Conservation (phyloP, 306 rosid genomes). For the Prunus mongolica region DNA sequence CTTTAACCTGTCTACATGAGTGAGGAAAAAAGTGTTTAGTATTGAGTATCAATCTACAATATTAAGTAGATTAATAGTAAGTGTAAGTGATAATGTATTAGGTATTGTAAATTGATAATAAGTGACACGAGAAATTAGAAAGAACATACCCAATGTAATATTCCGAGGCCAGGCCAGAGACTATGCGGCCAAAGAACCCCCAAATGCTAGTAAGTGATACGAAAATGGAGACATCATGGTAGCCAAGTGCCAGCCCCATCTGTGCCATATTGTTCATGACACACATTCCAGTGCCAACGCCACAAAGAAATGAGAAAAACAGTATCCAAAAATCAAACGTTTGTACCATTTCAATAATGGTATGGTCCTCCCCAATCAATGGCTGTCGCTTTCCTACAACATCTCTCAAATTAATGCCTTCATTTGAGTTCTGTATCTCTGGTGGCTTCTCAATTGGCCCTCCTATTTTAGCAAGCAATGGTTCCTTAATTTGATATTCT, state of each 20-base stretch:
- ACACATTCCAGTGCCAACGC: conserved; percentile 24
- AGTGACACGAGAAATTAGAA: not conserved
- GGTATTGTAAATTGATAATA: not conserved
- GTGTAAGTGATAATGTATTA: not conserved
- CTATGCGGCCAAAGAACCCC: conserved; percentile 15
- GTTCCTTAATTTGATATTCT: conserved; percentile 25
- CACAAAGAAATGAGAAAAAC: conserved; percentile 16
- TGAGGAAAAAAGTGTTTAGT: not conserved
- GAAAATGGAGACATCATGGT: conserved; percentile 36
- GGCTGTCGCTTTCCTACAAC: conserved; percentile 24
- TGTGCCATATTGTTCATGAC: conserved; percentile 53
- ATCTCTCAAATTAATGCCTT: conserved; percentile 17
- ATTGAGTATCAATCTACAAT: not conserved
- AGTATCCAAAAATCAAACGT: conserved; percentile 14
- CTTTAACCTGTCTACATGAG: not conserved
- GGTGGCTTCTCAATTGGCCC: not conserved
- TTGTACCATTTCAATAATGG: conserved; percentile 13
- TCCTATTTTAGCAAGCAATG: conserved; percentile 12
- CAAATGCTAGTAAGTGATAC: conserved; percentile 42
- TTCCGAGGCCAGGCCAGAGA: not conserved
- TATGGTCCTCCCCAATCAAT: conserved; percentile 44
- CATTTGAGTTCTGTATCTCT: not conserved
- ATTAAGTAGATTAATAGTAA: not conserved
- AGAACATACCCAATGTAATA: conserved; percentile 3
- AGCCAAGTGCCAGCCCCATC: conserved; percentile 45